Conservation (phyloP, 495 filamentous ascomycete genomes). For the Bacidia rubella region DNA sequence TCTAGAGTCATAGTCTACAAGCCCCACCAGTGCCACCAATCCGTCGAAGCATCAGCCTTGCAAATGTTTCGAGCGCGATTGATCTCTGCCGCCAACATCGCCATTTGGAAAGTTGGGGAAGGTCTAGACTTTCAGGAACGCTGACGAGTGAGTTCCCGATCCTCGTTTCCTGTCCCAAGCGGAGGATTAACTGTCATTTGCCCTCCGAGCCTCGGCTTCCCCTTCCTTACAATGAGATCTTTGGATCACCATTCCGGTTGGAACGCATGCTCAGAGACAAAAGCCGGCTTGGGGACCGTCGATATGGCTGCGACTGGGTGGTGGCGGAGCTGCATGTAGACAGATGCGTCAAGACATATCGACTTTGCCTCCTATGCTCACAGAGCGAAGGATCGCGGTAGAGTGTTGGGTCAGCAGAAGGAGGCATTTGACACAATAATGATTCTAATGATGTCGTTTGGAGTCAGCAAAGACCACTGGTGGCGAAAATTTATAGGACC, state of each 20-base stretch:
- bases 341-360: not conserved
- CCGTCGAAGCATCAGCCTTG: not conserved
- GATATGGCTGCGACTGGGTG: no score
- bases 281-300: not conserved
- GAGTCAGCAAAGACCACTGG: not conserved
- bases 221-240: not conserved
- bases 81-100: not conserved
- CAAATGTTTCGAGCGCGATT: not conserved
- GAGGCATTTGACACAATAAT: not conserved
- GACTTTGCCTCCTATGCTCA: not conserved
- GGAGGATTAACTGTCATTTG: not conserved
- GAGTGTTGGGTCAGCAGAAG: not conserved
- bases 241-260: not conserved
- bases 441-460: not conserved
- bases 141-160: not conserved
- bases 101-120: not conserved
- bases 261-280: not conserved
- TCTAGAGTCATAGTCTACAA: not conserved
- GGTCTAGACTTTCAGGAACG: no score
- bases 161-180: not conserved
- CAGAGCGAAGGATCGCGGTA: not conserved
- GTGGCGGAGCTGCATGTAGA: not conserved
- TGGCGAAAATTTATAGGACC: not conserved
- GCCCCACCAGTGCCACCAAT: not conserved
- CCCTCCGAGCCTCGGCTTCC: not conserved